Conservation (phyloP, 192 early-diverging fungal genomes). For the Coemansia sp. region DNA sequence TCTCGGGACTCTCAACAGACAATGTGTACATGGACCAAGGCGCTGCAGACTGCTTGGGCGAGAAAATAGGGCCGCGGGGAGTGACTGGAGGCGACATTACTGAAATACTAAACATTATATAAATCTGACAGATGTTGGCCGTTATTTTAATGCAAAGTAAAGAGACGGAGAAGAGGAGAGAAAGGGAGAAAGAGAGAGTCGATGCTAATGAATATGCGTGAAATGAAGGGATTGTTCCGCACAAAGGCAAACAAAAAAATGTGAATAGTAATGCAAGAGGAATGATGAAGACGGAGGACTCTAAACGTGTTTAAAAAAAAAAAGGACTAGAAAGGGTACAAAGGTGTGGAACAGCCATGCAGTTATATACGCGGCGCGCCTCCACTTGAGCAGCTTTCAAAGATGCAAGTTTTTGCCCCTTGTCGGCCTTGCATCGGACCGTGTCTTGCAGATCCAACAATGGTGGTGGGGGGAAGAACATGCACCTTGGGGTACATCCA, state of each 20-base stretch:
- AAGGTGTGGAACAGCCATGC: neutral
- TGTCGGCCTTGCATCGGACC: neutral
- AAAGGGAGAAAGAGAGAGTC: neutral
- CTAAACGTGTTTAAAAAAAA: neutral
- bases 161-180: neutral
- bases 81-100: constrained; percentile 41
- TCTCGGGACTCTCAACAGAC: constrained; percentile 22
- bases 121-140: neutral
- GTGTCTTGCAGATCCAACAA: constrained; percentile 1
- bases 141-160: neutral
- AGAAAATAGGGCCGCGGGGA: constrained; percentile 37
- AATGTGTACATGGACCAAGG: constrained; percentile 34
- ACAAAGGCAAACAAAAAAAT: neutral
- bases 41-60: constrained; percentile 21
- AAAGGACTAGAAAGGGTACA: neutral
- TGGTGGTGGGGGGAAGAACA: neutral
- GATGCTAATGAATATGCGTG: constrained; percentile 14
- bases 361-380: constrained; percentile 8
- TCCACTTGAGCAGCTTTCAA: neutral
- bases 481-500: neutral
- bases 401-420: neutral
- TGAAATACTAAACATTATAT: constrained; percentile 30
- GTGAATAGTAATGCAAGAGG: constrained; percentile 11
- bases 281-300: constrained; percentile 4
- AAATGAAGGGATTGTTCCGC: neutral